Conservation (phyloP, 2,329 filamentous ascomycete species). For the Chaetomiaceae sp. region DNA sequence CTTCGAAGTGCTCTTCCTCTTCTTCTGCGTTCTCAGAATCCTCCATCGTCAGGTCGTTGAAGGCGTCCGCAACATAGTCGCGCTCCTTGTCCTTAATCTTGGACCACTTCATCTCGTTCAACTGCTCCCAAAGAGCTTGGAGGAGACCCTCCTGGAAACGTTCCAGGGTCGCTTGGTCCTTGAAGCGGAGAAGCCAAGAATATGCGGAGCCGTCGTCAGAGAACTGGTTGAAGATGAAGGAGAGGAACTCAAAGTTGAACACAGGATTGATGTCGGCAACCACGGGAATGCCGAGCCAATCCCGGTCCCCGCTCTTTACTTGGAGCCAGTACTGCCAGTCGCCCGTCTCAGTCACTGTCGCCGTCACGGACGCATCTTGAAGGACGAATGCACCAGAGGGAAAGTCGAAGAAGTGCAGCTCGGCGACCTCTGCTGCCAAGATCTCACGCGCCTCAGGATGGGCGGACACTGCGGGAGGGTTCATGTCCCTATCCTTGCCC, state of each 20-base stretch:
- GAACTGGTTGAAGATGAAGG: slow-evolving; percentile 99
- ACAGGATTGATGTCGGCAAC: slow-evolving; percentile 93
- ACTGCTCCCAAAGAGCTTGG: slow-evolving; percentile 92
- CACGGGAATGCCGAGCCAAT: slow-evolving; percentile 84
- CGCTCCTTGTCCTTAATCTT: slow-evolving; percentile 90
- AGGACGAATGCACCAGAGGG: slow-evolving; percentile 77
- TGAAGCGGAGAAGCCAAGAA: slow-evolving; percentile 93
- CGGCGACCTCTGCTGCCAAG: slow-evolving; percentile 68
- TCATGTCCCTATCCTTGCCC: slow-evolving; percentile 30
- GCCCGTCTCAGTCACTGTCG: slow-evolving; percentile 79
- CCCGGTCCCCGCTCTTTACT: slow-evolving; percentile 66
- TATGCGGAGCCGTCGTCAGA: slow-evolving; percentile 81
- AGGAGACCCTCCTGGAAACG: slow-evolving; percentile 90
- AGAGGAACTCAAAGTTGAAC: slow-evolving; percentile 98
- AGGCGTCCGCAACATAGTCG: slow-evolving; percentile 92
- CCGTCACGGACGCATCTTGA: slow-evolving; percentile 69
- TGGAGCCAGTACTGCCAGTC: slow-evolving; percentile 96
- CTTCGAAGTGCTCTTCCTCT: slow-evolving; percentile 42
- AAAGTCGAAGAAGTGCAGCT: slow-evolving; percentile 93
- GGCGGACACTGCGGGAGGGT: slow-evolving; percentile 53
- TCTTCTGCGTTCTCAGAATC: slow-evolving; percentile 57
- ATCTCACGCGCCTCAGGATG: slow-evolving; percentile 68
- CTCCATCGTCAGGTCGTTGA: slow-evolving; percentile 90
- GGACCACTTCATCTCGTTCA: slow-evolving; percentile 90
- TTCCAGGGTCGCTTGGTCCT: slow-evolving; percentile 73